phyloP scores from a whole-genome alignment of 306 rosid species.

The Leucaena leucocephala region DNA sequence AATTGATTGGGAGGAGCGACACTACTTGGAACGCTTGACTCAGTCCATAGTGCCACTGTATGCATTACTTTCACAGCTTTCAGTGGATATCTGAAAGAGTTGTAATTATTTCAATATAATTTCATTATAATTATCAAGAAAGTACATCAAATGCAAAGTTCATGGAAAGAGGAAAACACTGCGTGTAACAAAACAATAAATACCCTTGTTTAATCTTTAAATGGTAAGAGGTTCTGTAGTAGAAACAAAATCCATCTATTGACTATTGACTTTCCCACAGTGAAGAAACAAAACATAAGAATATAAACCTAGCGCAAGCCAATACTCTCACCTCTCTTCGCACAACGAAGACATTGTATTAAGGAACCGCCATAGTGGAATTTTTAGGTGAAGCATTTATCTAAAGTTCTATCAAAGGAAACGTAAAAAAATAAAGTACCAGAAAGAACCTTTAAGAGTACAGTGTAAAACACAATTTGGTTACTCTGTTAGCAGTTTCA shows the following conservation, averaged over 20 bases:
- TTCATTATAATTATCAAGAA: constrained; percentile 27
- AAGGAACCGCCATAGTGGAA: background rate
- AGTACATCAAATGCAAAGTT: constrained; percentile 3
- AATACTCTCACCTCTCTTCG: background rate
- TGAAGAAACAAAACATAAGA: constrained; percentile 1
- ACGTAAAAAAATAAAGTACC: background rate
- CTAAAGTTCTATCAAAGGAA: too few relatives aligned
- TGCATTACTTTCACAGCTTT: constrained; percentile 97
- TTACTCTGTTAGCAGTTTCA: background rate
- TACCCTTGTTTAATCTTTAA: background rate
- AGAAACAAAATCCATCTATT: constrained; percentile 11
- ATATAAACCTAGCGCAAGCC: background rate
- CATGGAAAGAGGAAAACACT: constrained; percentile 8
- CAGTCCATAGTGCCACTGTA: constrained; percentile 83
- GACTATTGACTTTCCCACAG: background rate
- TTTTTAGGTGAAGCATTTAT: background rate
- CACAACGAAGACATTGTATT: background rate
- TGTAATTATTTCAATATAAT: constrained; percentile 28
- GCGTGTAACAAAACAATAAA: background rate
- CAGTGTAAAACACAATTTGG: background rate
- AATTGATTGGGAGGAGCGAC: constrained; percentile 54
- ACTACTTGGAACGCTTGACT: constrained; percentile 55
- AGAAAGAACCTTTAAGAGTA: background rate
- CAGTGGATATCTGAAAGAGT: constrained; percentile 75
- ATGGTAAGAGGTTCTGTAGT: constrained; percentile 23